Evolutionary conservation across 2,329 filamentous ascomycete species (phyloP).

Genomic region (Ophiostoma triangulosporum): DNA sequence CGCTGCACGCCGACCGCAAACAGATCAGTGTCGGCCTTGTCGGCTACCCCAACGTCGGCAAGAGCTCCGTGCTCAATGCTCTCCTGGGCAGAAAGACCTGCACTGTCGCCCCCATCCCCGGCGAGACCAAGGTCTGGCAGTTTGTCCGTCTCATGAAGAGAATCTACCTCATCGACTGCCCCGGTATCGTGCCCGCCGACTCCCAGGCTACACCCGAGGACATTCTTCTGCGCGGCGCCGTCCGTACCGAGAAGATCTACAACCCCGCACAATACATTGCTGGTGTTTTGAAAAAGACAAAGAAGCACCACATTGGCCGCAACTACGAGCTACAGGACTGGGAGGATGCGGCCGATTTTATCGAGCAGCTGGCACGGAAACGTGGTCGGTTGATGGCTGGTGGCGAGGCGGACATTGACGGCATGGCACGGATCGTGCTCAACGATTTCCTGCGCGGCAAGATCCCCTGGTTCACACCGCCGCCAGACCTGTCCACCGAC

Average conservation of each 20-base stretch:
- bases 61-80: slow-evolving; percentile 95
- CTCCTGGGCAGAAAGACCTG: slow-evolving; percentile 84
- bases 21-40: slow-evolving; percentile 77
- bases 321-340: slow-evolving; percentile 83
- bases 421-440: slow-evolving; percentile 90
- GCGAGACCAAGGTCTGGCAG: slow-evolving; percentile 66
- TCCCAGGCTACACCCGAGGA: slow-evolving; percentile 73
- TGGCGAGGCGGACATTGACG: slow-evolving; percentile 89
- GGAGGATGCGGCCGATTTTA: slow-evolving; percentile 63
- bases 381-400: slow-evolving; percentile 65
- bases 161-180: slow-evolving; percentile 85
- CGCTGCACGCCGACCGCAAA: slow-evolving; percentile 46
- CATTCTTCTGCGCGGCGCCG: slow-evolving; percentile 78
- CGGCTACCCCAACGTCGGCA: slow-evolving; percentile 80
- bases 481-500: slow-evolving; percentile 45
- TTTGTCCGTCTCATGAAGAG: slow-evolving; percentile 47
- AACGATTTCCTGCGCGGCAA: slow-evolving; percentile 94
- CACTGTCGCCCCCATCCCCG: slow-evolving; percentile 85
- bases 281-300: slow-evolving; percentile 65
- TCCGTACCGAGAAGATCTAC: slow-evolving; percentile 84
- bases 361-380: slow-evolving; percentile 79
- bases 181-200: slow-evolving; percentile 87
- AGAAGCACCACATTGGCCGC: slow-evolving; percentile 76
- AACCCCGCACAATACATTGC: slow-evolving; percentile 93
- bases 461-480: slow-evolving; percentile 88